Base-by-base conservation (phyloP, 1,284 basidiomycete species). In the Xanthoconium separans region DNA sequence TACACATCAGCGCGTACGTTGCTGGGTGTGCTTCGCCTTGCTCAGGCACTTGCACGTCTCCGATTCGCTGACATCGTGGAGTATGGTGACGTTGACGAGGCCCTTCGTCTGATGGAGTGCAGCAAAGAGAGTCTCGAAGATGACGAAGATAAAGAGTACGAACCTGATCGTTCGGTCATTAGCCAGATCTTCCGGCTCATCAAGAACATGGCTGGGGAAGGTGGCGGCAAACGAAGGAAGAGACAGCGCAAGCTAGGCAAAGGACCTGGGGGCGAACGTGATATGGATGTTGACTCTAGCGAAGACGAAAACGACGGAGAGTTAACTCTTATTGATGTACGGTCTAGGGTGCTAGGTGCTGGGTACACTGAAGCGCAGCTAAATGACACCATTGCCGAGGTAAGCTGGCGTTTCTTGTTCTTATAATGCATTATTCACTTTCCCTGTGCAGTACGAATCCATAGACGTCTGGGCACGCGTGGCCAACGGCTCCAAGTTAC, bases 1-100 rank as follows among this genome's bases (percentile, higher is more conserved):
- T 98, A 99, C 74, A 96, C 95, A 9, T 98, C 95, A n/a, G 93
- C 95, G 1, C 87, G 97, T 69, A 98, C 97, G 2, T 81, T 99
- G 12, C 85, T 99, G 40, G 97, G 93, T 51, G 89, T 99, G 41
- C 82, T 99, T 30, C 93, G 97, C 60, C 84, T 99, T 18, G 84
- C 95, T 0, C 97, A 99, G 71, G 95, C 96, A 0, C 85, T 98
- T 24, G 95, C 97, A 0, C 87, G 97, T 9, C 78, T 99, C 36
- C 85, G 96, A 22, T 92, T 90, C 74, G 84, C 91, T 46, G 83
- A 88, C 62, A 73, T 75, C 9, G 97, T 99, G 29, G 85, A 87
- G 47, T 83, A 87, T 55, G 81, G 83, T 49, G 97, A 99, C 68
- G 95, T 99, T 6, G 95, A 99, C 69, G 97, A 99, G 75, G 97